Evolutionary conservation across 129 eudicot species (phyloP), one percentile per base, ranked within the genome.

Genomic region (Saposhnikovia divaricata): DNA sequence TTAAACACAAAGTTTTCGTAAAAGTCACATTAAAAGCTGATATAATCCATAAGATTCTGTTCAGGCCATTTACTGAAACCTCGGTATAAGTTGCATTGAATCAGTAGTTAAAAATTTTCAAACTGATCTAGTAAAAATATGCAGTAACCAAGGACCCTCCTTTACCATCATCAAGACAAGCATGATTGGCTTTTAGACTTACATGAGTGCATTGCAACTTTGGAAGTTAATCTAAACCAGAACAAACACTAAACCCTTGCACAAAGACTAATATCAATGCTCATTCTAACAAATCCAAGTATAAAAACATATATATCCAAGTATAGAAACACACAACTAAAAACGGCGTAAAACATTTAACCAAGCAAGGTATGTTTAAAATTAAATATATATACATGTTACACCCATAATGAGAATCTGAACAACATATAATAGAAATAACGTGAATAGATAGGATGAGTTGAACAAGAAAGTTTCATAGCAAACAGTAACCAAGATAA

Each of bases 301-400:
- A 14, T 15, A 72, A 34, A 34, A 34, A 34, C 37, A 34, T 34
- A 34, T 34, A 34, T 34, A 31, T 70, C 5, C 28, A 70, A 23
- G 21, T 42, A 14, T 15, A 72, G 37, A 23, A 37, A 5, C 10
- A 19, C 7, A 76, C 23, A 46, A 73, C 47, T 75, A 21, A 55
- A 55, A 25, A 72, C 34, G 39, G 31, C 50, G 8, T 69, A 38
- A 9, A 79, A 80, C 87, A n/a, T n/a, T 31, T 31, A 31, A 31
- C 34, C 34, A 31, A 31, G 34, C 34, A 31, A 31, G 34, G 34
- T 31, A 31, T 31, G 34, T 31, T 31, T 31, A 31, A 31, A 31
- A 31, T 31, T 31, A 31, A 31, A 31, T 31, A 31, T 31, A 31
- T 31, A 31, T 31, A 31, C 34, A 31, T 31, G 34, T 31, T 31